These are phyloP conservation scores for Microdochium bolleyi DNA, from an alignment of 2,329 filamentous ascomycete species.

Conservation along the genomic window DNA sequence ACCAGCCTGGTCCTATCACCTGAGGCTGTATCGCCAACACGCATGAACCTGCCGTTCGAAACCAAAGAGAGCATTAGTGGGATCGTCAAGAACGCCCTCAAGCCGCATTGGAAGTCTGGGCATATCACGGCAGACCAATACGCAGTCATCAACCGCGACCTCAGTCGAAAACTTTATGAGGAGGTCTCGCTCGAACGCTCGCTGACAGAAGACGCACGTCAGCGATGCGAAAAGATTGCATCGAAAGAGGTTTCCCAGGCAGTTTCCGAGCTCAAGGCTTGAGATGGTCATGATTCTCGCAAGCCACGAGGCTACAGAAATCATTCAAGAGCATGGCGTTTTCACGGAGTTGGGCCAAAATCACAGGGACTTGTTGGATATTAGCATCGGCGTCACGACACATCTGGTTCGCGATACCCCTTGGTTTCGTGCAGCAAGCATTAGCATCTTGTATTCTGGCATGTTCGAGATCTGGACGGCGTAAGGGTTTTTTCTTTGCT, in stretches of 20 bases:
- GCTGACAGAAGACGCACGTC: slow-evolving; percentile 58
- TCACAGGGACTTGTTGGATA: neutral
- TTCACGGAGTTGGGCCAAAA: neutral
- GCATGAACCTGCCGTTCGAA: slow-evolving; percentile 61
- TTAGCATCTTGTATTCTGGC: neutral
- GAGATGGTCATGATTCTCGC: slow-evolving; percentile 9
- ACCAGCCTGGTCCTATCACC: slow-evolving; percentile 35
- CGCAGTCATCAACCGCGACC: slow-evolving; percentile 80
- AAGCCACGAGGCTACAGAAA: slow-evolving; percentile 1
- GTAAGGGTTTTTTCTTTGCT: neutral
- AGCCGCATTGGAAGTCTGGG: slow-evolving; percentile 73
- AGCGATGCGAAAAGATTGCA: slow-evolving; percentile 69
- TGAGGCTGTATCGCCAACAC: slow-evolving; percentile 58
- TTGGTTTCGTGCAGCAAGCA: neutral
- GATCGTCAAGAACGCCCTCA: slow-evolving; percentile 77
- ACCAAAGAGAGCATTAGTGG: slow-evolving; percentile 84
- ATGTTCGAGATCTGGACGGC: neutral
- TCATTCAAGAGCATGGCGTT: neutral
- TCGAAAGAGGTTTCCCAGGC: slow-evolving; percentile 72
- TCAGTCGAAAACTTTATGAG: slow-evolving; percentile 83
- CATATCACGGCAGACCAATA: slow-evolving; percentile 84
- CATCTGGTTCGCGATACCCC: neutral
- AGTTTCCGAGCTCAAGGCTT: slow-evolving; percentile 48
- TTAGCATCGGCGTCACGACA: neutral
- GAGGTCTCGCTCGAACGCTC: slow-evolving; percentile 41